Evolutionary conservation across 2,329 filamentous ascomycete genomes (phyloP).

Genomic region (Fusarium xylarioides): DNA sequence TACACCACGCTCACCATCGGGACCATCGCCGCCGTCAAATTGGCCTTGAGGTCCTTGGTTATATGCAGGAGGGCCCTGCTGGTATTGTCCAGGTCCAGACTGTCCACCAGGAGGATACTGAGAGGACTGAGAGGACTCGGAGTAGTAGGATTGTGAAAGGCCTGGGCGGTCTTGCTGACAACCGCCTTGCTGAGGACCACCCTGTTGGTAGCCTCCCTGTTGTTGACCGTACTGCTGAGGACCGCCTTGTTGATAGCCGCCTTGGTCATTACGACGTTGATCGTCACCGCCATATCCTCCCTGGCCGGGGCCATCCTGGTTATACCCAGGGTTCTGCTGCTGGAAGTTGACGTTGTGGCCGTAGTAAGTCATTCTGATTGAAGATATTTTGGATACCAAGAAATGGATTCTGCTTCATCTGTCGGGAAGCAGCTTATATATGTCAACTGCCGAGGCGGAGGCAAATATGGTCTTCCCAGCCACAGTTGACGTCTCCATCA

Average conservation of each 20-base stretch:
- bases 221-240: neutral
- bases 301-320: neutral
- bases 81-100: neutral
- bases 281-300: constrained; percentile 6
- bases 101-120: constrained; percentile 9
- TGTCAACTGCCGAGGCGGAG: constrained; percentile 2
- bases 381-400: neutral
- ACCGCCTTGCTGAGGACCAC: neutral
- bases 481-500: constrained; percentile 11
- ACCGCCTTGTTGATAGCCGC: constrained; percentile 1
- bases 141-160: constrained; percentile 16
- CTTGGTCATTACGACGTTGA: constrained; percentile 12
- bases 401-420: neutral
- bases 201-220: constrained; percentile 7
- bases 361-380: constrained; percentile 15
- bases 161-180: constrained; percentile 17
- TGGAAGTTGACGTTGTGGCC: constrained; percentile 19
- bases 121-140: neutral
- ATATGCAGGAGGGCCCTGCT: neutral
- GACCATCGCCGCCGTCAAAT: constrained; percentile 24
- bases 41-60: constrained; percentile 6
- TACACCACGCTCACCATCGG: constrained; percentile 53
- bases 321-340: constrained; percentile 8
- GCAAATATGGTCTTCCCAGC: neutral
- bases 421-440: constrained; percentile 1